Evolutionary conservation across 148 eudicot species (phyloP), one percentile per base, ranked within the genome.

Genomic region (Rheum nobile): DNA sequence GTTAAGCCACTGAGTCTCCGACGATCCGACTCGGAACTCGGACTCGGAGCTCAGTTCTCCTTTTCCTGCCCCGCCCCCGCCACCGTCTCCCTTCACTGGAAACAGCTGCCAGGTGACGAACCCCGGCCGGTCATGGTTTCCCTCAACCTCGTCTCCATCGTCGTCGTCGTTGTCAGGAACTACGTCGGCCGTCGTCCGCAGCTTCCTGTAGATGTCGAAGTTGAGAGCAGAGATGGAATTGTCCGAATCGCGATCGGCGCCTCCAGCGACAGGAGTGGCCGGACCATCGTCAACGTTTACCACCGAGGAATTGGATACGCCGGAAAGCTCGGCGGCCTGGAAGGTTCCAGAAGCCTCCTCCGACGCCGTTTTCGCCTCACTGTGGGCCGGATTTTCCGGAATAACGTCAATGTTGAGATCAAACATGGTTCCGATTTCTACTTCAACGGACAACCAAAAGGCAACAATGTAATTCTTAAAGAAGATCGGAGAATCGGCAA

Each of bases 171-270:
- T 42, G 4, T 48, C n/a, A 28, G 55, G 34, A 12, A 37, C 74
- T 4, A 71, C 31, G 31, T 71, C 44, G 55, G 47, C 28, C 3
- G 19, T 6, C 87, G 87, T 55, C 75, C 84, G n/a, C 28, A 63
- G 43, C 72, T 73, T 72, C 77, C 71, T 68, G 43, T 75, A 79
- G 52, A 82, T 57, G 38, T 76, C 76, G 78, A 85, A 82, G 37
- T 74, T 63, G 76, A 82, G 52, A 28, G 71, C 71, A 7, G 57
- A 44, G 26, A 28, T 21, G 57, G 74, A 72, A 38, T 46, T 26
- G n/a, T 47, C 24, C 22, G 59, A 44, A 68, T 68, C 42, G 26
- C 71, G 42, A 68, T 68, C 22, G 71, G 43, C 71, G 24, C 37
- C 55, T 21, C 55, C 55, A 28, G 26, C 55, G 37, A 39, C 8